Percentiles rank a stretch among this genome's conserved stretches.
These are phyloP conservation scores for Phytophthora tentaculata DNA, from an alignment of 352 stramenopile genomes.

Conservation along the genomic window DNA sequence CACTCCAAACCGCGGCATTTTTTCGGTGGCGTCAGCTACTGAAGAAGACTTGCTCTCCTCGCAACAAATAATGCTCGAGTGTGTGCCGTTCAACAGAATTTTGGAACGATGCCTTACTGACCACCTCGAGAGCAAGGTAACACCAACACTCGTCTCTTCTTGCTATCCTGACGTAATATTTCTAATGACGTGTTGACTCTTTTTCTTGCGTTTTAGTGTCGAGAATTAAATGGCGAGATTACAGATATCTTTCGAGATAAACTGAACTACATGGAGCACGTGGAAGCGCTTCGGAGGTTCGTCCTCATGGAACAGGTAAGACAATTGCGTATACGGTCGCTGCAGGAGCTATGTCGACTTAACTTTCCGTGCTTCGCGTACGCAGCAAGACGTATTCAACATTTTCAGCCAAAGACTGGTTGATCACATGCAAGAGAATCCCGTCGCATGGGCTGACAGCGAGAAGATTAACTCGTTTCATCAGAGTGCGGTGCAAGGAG, in stretches of 20 bases:
- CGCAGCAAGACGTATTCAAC: constrained; percentile 75
- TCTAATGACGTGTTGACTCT: constrained; percentile 4
- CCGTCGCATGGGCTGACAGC: constrained; percentile 60
- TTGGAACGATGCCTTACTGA: constrained; percentile 42
- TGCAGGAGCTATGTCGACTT: not conserved
- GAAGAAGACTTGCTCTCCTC: constrained; percentile 3
- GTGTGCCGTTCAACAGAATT: constrained; percentile 45
- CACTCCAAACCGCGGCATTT: constrained; percentile 6
- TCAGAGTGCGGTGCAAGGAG: constrained; percentile 57
- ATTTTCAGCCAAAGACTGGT: constrained; percentile 55
- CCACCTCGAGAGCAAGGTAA: constrained; percentile 45
- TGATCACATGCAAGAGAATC: constrained; percentile 58
- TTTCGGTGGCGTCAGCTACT: constrained; percentile 5
- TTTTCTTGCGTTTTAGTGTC: constrained; percentile 42
- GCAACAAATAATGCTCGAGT: constrained; percentile 28
- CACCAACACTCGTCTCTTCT: not conserved
- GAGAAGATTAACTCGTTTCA: constrained; percentile 61
- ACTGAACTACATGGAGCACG: constrained; percentile 56
- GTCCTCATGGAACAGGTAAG: constrained; percentile 81
- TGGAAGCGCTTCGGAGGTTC: constrained; percentile 59
- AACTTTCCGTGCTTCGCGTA: constrained; percentile 6
- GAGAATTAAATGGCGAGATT: constrained; percentile 51
- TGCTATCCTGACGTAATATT: no score
- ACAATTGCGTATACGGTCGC: not conserved
- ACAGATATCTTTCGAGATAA: constrained; percentile 59